Evolutionary conservation across 768 basidiomycete species (phyloP).

Genomic region (Agrocybe pediades): DNA sequence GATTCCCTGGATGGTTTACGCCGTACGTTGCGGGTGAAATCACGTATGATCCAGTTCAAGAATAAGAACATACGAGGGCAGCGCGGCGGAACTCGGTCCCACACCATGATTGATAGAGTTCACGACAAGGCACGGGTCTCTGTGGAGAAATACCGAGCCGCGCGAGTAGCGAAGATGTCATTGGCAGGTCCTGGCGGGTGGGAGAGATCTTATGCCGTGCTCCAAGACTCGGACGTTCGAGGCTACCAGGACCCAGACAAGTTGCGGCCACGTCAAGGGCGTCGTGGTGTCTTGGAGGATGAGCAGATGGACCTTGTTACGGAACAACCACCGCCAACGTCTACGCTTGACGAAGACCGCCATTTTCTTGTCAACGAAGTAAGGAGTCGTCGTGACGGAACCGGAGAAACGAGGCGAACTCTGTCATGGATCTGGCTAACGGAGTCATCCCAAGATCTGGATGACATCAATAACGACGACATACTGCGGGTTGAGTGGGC

Average conservation of each 20-base stretch:
- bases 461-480: too few relatives aligned
- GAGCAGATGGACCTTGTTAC: neutral
- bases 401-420: constrained; percentile 15
- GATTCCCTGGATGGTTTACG: constrained; percentile 9
- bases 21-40: constrained; percentile 7
- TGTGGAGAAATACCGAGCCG: constrained; percentile 7
- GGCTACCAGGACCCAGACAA: constrained; percentile 14
- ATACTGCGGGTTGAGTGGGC: too few relatives aligned
- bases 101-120: constrained; percentile 5
- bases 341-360: neutral
- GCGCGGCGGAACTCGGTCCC: constrained; percentile 4
- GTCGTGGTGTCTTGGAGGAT: constrained; percentile 23
- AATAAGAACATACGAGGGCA: constrained; percentile 7
- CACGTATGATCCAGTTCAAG: constrained; percentile 6
- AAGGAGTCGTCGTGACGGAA: constrained; percentile 5
- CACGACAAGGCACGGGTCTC: constrained; percentile 7
- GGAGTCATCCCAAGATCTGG: too few relatives aligned
- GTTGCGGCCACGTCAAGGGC: neutral
- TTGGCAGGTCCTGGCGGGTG: constrained; percentile 11
- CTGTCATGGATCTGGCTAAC: constrained; percentile 24
- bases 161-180: constrained; percentile 8
- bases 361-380: neutral
- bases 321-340: neutral
- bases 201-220: constrained; percentile 7
- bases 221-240: constrained; percentile 13